Conservation (phyloP, 2,329 filamentous ascomycete species). For the Clarireedia sp. region DNA sequence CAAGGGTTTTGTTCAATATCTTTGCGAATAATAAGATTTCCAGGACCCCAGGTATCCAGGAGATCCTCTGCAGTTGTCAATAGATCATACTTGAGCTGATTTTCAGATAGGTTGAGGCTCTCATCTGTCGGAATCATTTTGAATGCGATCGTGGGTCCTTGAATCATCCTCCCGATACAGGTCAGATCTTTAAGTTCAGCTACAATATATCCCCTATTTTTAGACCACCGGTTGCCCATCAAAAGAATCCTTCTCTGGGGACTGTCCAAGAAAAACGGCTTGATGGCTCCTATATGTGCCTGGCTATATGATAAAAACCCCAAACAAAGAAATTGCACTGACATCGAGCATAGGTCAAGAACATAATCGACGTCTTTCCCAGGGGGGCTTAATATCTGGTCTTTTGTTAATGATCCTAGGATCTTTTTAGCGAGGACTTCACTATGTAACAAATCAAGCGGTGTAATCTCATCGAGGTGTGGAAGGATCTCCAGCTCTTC, state of each 20-base stretch:
- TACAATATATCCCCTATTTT: neutral
- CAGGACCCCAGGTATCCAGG: slow-evolving; percentile 19
- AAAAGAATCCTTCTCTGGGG: no score
- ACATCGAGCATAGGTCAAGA: slow-evolving; percentile 1
- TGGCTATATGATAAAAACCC: slow-evolving; percentile 11
- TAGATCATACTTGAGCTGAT: slow-evolving; percentile 6
- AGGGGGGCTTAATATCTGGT: neutral
- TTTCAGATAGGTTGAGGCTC: no score
- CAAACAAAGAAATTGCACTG: slow-evolving; percentile 11
- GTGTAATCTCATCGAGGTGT: no score
- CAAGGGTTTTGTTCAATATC: neutral
- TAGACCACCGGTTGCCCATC: neutral
- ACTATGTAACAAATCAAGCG: no score
- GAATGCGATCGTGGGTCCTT: slow-evolving; percentile 10
- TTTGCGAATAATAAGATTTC: slow-evolving; percentile 7
- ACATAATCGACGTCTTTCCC: neutral
- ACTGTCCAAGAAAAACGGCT: slow-evolving; percentile 14
- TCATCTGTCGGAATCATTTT: no score
- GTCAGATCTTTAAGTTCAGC: slow-evolving; percentile 6
- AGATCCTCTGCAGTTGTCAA: slow-evolving; percentile 13
- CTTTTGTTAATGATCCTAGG: no score
- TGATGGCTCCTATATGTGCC: slow-evolving; percentile 13
- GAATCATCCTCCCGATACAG: slow-evolving; percentile 14
- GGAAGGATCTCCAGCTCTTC: no score
- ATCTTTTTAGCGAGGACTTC: no score